phyloP scores from a whole-genome alignment of 805 yeast genomes.

The Candida namnaoensis region DNA sequence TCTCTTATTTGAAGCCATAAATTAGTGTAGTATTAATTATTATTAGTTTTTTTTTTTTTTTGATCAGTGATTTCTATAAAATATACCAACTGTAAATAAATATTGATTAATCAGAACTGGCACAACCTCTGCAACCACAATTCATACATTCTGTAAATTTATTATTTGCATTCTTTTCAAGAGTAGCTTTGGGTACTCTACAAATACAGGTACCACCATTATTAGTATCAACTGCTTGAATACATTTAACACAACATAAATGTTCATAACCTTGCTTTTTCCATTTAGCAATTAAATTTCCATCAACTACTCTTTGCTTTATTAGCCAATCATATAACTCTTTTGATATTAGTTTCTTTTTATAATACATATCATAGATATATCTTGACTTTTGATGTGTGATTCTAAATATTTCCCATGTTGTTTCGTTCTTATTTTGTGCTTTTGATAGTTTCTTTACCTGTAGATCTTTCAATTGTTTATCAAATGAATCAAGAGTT shows the following conservation, averaged over 20 bases:
- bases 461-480: constrained; percentile 48
- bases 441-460: constrained; percentile 27
- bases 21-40: too few relatives aligned
- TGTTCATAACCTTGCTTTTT: constrained; percentile 80
- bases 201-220: constrained; percentile 75
- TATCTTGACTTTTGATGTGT: constrained; percentile 72
- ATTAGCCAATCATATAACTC: constrained; percentile 70
- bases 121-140: constrained; percentile 84
- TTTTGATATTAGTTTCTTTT: constrained; percentile 54
- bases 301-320: constrained; percentile 58
- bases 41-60: too few relatives aligned
- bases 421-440: constrained; percentile 43
- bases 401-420: constrained; percentile 66
- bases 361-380: constrained; percentile 65
- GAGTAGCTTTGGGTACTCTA: constrained; percentile 63
- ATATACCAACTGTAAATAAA: neutral
- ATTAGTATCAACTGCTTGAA: constrained; percentile 50
- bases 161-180: constrained; percentile 24
- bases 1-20: too few relatives aligned
- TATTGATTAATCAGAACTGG: constrained; percentile 51
- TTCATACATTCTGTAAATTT: constrained; percentile 53
- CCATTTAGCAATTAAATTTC: constrained; percentile 75
- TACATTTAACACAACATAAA: constrained; percentile 77
- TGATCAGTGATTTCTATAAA: too few relatives aligned
- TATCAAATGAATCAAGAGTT: constrained; percentile 50